Evolutionary conservation across 768 basidiomycete genomes (phyloP).

Genomic region (Rhizopogon rudus): DNA sequence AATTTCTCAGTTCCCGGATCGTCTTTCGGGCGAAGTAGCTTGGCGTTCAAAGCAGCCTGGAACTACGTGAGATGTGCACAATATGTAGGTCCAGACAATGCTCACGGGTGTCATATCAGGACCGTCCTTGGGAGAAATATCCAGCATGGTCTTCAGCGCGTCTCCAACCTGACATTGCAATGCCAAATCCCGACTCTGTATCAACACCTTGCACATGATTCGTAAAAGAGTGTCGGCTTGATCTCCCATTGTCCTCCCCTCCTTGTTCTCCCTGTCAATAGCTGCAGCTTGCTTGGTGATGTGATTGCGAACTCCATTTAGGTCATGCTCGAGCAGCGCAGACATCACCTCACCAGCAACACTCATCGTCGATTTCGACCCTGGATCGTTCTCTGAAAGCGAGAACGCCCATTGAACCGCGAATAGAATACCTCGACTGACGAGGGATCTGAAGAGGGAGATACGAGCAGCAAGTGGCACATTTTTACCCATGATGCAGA

Average conservation of each 20-base stretch:
- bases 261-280: conserved; percentile 60
- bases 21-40: conserved; percentile 64
- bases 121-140: conserved; percentile 52
- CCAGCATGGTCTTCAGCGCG: conserved; percentile 76
- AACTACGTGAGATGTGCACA: conserved; percentile 6
- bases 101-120: conserved; percentile 33
- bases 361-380: conserved; percentile 57
- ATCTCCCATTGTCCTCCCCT: conserved; percentile 50
- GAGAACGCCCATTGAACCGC: conserved; percentile 91
- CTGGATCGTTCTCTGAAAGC: conserved; percentile 53
- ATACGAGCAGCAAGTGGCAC: conserved; percentile 86
- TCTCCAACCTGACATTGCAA: conserved; percentile 91
- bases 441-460: conserved; percentile 78
- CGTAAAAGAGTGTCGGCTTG: conserved; percentile 72
- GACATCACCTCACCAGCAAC: conserved; percentile 84
- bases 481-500: conserved; percentile 95
- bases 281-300: conserved; percentile 76
- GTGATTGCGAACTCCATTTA: conserved; percentile 80
- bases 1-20: conserved; percentile 86
- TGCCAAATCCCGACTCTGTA: conserved; percentile 76
- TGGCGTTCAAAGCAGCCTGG: conserved; percentile 29
- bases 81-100: neutral
- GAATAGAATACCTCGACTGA: conserved; percentile 84
- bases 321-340: conserved; percentile 84
- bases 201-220: conserved; percentile 72